Percentiles rank a stretch among this genome's conserved stretches.
Evolutionary conservation across 2,329 filamentous ascomycete genomes (phyloP).

Genomic region (Cryphonectria naterciae): DNA sequence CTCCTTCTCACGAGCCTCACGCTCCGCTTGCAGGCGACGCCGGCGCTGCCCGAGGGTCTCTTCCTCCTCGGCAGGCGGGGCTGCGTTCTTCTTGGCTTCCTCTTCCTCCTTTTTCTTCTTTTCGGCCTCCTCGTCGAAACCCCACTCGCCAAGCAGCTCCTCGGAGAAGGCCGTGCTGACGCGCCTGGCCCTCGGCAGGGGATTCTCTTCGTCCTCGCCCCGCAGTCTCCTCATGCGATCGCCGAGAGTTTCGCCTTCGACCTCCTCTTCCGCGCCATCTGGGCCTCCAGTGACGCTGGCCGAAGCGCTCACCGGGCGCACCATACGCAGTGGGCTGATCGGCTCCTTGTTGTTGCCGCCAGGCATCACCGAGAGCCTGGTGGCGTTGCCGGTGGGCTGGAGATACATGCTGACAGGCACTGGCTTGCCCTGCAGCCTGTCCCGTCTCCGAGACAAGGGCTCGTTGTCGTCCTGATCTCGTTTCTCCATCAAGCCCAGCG

Average conservation of each 20-base stretch:
- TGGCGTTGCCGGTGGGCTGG: constrained; percentile 25
- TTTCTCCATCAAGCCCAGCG: constrained; percentile 76
- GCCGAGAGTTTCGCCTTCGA: constrained; percentile 68
- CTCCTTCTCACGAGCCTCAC: constrained; percentile 64
- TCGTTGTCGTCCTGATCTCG: constrained; percentile 91
- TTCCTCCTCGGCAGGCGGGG: constrained; percentile 57
- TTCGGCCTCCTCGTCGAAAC: constrained; percentile 50
- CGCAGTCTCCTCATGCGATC: constrained; percentile 69
- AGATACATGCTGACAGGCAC: constrained; percentile 39
- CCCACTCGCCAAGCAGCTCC: constrained; percentile 70
- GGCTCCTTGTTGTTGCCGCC: constrained; percentile 19
- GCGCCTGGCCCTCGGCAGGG: constrained; percentile 58
- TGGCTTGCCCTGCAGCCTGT: constrained; percentile 70
- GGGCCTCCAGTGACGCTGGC: constrained; percentile 36
- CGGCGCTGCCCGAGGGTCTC: constrained; percentile 81
- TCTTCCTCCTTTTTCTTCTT: constrained; percentile 39
- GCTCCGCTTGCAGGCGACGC: constrained; percentile 71
- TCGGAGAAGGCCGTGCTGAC: constrained; percentile 69
- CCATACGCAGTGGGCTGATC: constrained; percentile 20
- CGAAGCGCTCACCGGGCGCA: constrained; percentile 10
- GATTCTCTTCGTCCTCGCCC: constrained; percentile 52
- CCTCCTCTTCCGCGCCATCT: constrained; percentile 49
- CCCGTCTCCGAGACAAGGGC: constrained; percentile 77
- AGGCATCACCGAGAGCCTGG: constrained; percentile 23
- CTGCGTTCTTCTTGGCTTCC: constrained; percentile 37